phyloP scores from a whole-genome alignment of 1,284 basidiomycete genomes.

The Leccinum fuscescens region DNA sequence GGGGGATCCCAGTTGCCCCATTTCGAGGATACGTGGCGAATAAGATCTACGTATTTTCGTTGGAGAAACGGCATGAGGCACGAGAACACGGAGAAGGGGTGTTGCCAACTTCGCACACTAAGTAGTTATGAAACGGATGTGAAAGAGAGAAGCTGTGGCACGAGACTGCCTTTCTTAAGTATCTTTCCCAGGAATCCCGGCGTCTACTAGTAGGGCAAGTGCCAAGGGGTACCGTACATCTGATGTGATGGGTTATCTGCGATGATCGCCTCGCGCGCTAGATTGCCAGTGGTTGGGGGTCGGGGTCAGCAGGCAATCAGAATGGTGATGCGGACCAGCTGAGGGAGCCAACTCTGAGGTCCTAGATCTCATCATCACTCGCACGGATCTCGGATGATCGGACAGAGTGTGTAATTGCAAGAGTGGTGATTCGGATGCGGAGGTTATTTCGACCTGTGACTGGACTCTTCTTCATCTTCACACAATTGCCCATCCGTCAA shows the following conservation, averaged over 20 bases:
- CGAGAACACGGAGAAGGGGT: not conserved
- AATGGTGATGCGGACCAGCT: not conserved
- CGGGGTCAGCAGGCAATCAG: not conserved
- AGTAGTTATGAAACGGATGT: not conserved
- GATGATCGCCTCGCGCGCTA: slow-evolving; percentile 1
- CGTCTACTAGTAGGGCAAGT: slow-evolving; percentile 8
- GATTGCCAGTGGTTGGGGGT: not conserved
- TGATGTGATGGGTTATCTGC: not conserved
- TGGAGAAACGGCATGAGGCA: slow-evolving; percentile 11
- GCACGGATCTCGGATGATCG: too few relatives aligned
- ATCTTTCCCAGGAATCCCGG: not conserved
- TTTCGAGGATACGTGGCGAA: slow-evolving; percentile 23
- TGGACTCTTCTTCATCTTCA: not conserved
- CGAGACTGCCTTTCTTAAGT: not conserved
- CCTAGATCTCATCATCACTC: not conserved
- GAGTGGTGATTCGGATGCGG: not conserved
- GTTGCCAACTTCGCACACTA: not conserved
- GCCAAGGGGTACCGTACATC: not conserved
- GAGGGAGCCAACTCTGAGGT: not conserved
- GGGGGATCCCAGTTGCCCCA: slow-evolving; percentile 35
- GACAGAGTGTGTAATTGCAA: too few relatives aligned
- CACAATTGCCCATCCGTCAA: not conserved
- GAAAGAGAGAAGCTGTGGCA: not conserved
- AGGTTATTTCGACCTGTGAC: not conserved
- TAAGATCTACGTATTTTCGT: slow-evolving; percentile 30